Evolutionary conservation across 2,329 filamentous ascomycete genomes (phyloP).

Genomic region (Alternaria triticimaculans): DNA sequence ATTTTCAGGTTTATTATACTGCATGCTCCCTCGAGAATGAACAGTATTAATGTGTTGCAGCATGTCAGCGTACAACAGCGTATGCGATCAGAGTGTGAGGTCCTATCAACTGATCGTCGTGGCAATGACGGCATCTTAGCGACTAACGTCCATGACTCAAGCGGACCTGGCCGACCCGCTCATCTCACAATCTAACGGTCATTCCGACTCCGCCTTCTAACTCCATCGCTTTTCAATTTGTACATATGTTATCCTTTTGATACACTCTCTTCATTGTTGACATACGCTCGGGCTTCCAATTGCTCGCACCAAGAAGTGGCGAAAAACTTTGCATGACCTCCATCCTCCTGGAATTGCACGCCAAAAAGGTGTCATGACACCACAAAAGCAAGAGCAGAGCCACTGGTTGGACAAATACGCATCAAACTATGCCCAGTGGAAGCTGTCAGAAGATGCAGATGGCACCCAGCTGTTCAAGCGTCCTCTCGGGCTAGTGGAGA

Average conservation of each 20-base stretch:
- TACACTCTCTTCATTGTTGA: background rate
- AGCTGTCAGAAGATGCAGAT: conserved; percentile 3
- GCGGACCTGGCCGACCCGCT: background rate
- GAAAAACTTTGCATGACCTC: background rate
- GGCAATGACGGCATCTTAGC: conserved; percentile 6
- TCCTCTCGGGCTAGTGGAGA: conserved; percentile 54
- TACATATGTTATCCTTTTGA: background rate
- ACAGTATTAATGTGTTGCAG: background rate
- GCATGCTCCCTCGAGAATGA: background rate
- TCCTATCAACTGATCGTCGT: background rate
- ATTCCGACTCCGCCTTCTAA: background rate
- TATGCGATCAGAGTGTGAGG: background rate
- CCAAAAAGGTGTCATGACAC: background rate
- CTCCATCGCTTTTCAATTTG: background rate
- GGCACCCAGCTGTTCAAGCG: conserved; percentile 39
- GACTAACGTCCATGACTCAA: background rate
- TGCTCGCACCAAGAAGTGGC: background rate
- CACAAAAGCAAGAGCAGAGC: conserved; percentile 1
- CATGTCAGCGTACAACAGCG: background rate
- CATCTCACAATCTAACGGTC: background rate
- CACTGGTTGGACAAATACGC: conserved; percentile 53
- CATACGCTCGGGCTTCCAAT: background rate
- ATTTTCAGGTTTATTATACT: background rate
- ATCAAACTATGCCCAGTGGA: conserved; percentile 49
- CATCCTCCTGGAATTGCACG: background rate